Percentiles rank a stretch among this genome's conserved stretches.
These are phyloP conservation scores for Tetrapisispora fleetii DNA, from an alignment of 805 yeast genomes.

Conservation along the genomic window DNA sequence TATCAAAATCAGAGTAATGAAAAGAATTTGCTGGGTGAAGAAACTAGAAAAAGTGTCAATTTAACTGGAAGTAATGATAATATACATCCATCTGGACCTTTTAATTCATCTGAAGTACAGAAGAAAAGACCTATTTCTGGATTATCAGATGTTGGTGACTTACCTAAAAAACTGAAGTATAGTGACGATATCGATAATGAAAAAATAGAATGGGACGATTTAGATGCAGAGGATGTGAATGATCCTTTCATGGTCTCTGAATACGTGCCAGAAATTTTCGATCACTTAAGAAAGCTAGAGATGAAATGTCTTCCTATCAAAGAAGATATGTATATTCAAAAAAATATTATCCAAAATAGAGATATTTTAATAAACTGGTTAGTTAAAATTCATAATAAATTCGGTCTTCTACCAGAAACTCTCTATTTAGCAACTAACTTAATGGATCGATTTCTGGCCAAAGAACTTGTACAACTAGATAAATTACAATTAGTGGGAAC, in stretches of 20 bases:
- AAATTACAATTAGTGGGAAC: constrained; percentile 80
- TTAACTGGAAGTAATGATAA: background rate
- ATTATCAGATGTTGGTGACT: constrained; percentile 23
- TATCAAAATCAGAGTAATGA: background rate
- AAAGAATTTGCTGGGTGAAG: background rate
- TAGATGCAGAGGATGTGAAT: constrained; percentile 68
- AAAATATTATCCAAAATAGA: constrained; percentile 41
- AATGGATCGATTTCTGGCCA: constrained; percentile 78
- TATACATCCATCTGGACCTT: too few relatives aligned
- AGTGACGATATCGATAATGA: constrained; percentile 22
- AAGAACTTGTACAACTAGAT: constrained; percentile 68
- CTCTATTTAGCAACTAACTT: constrained; percentile 73
- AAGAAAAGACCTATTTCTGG: constrained; percentile 29
- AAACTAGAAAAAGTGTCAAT: background rate
- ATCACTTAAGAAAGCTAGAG: constrained; percentile 65
- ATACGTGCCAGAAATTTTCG: constrained; percentile 80
- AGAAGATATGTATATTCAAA: constrained; percentile 31
- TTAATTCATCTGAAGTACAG: background rate
- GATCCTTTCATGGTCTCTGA: constrained; percentile 90
- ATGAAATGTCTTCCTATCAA: constrained; percentile 56
- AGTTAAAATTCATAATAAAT: constrained; percentile 78
- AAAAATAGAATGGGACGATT: constrained; percentile 53
- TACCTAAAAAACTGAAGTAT: constrained; percentile 26
- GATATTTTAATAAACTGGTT: constrained; percentile 90
- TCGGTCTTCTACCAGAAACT: constrained; percentile 79